Evolutionary conservation across 2,329 filamentous ascomycete genomes (phyloP).

Genomic region (Fusarium tjaetaba): DNA sequence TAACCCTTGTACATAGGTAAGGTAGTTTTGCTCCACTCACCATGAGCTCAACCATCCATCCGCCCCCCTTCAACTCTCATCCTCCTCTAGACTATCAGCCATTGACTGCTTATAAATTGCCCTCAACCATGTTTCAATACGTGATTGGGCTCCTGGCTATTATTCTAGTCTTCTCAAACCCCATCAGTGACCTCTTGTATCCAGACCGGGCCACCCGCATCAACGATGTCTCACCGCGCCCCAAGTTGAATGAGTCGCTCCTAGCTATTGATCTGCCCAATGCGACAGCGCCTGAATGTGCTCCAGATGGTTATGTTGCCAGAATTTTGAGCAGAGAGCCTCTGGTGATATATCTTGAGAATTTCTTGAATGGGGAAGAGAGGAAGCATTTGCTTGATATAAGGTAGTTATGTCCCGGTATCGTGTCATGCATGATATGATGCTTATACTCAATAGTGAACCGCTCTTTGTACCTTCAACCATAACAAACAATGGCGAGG

Average conservation of each 20-base stretch:
- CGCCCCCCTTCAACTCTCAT: neutral
- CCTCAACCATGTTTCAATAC: constrained; percentile 56
- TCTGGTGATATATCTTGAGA: constrained; percentile 64
- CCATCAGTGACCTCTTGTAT: constrained; percentile 52
- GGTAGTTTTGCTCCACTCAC: constrained; percentile 19
- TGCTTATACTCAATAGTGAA: constrained; percentile 47
- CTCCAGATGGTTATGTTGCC: constrained; percentile 55
- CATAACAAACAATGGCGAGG: constrained; percentile 58
- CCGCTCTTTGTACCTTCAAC: constrained; percentile 62
- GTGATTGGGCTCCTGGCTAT: constrained; percentile 54
- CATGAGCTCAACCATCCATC: neutral
- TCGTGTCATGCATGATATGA: neutral
- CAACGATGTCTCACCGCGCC: constrained; percentile 50
- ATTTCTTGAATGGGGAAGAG: constrained; percentile 59
- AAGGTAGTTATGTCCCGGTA: constrained; percentile 58
- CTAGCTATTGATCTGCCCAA: constrained; percentile 58
- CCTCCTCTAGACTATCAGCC: neutral
- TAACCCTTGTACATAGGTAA: neutral
- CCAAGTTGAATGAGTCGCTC: constrained; percentile 61
- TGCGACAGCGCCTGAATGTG: constrained; percentile 50
- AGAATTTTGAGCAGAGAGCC: constrained; percentile 61
- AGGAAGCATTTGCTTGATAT: constrained; percentile 59
- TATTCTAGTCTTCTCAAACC: constrained; percentile 57
- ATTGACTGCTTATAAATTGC: neutral
- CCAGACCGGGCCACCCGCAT: constrained; percentile 26